Conservation (phyloP, 306 rosid genomes). For the Hippophae rhamnoides region DNA sequence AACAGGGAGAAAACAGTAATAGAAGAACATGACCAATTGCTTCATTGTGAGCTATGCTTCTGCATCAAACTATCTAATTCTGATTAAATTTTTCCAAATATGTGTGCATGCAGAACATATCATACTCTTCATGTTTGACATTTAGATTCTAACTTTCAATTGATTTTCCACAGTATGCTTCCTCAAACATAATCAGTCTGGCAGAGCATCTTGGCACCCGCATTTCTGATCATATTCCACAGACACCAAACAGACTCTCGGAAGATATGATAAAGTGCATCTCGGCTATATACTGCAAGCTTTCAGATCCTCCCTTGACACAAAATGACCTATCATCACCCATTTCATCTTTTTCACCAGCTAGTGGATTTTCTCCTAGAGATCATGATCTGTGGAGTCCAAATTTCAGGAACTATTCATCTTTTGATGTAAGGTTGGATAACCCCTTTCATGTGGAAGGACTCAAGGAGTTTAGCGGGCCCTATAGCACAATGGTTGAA, state of each 20-base stretch:
- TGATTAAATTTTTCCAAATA: no score
- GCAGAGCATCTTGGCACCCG: constrained; percentile 96
- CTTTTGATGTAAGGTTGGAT: constrained; percentile 69
- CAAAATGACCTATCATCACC: constrained; percentile 76
- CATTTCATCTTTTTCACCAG: constrained; percentile 67
- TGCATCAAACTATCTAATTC: no score
- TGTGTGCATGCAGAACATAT: no score
- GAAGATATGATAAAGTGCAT: constrained; percentile 97
- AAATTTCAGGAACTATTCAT: constrained; percentile 49
- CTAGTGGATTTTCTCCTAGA: constrained; percentile 58
- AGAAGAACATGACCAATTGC: no score
- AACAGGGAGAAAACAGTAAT: no score
- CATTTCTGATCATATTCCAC: constrained; percentile 66
- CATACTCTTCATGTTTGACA: no score
- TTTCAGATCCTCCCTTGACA: constrained; percentile 62
- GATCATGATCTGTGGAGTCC: constrained; percentile 92
- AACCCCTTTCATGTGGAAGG: constrained; percentile 90
- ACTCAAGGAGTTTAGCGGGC: constrained; percentile 89
- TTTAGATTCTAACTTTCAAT: constrained; percentile 22
- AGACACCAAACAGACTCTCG: constrained; percentile 65
- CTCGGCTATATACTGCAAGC: constrained; percentile 82
- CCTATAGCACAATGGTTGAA: constrained; percentile 97
- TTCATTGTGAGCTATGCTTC: no score
- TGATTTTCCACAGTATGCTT: constrained; percentile 53
- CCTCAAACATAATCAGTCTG: constrained; percentile 67